These are phyloP conservation scores for Tylopilus sp. DNA, from an alignment of 1,284 basidiomycete genomes.

Conservation along the genomic window DNA sequence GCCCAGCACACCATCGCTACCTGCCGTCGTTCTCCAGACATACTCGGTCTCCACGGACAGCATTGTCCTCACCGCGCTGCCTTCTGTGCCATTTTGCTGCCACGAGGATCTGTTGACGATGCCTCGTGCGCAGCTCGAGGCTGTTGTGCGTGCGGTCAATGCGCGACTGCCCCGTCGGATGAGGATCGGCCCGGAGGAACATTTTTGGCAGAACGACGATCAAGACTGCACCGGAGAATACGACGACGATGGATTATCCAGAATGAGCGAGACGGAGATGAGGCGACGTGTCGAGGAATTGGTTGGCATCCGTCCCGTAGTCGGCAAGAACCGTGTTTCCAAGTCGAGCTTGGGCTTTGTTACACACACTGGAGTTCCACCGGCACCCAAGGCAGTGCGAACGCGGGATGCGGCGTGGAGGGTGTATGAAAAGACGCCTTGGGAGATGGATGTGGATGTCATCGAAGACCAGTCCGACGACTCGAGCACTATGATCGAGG, in stretches of 20 bases:
- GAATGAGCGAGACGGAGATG: conserved; percentile 42
- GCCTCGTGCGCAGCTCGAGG: conserved; percentile 45
- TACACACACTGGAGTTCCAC: conserved; percentile 14
- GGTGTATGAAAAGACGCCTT: conserved; percentile 20
- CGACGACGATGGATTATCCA: conserved; percentile 15
- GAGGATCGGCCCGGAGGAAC: conserved; percentile 41
- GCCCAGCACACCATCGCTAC: conserved; percentile 11
- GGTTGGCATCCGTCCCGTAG: conserved; percentile 46
- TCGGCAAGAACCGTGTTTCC: conserved; percentile 27
- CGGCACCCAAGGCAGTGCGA: conserved; percentile 29
- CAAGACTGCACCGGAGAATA: neutral
- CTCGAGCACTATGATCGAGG: conserved; percentile 13
- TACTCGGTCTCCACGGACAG: conserved; percentile 49
- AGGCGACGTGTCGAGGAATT: conserved; percentile 49
- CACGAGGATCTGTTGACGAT: conserved; percentile 61
- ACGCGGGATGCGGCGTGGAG: conserved; percentile 23
- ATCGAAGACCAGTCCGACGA: conserved; percentile 2
- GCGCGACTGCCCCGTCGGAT: conserved; percentile 46
- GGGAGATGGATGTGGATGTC: conserved; percentile 29
- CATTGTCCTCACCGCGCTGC: conserved; percentile 55
- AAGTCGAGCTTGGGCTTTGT: conserved; percentile 16
- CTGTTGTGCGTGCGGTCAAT: conserved; percentile 49
- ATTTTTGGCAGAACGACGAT: conserved; percentile 7
- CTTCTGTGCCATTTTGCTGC: conserved; percentile 55
- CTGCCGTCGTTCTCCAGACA: conserved; percentile 49